Percentiles rank a stretch among this genome's conserved stretches.
Evolutionary conservation across 768 basidiomycete genomes (phyloP).

Genomic region (Boletus pseudopeckii): DNA sequence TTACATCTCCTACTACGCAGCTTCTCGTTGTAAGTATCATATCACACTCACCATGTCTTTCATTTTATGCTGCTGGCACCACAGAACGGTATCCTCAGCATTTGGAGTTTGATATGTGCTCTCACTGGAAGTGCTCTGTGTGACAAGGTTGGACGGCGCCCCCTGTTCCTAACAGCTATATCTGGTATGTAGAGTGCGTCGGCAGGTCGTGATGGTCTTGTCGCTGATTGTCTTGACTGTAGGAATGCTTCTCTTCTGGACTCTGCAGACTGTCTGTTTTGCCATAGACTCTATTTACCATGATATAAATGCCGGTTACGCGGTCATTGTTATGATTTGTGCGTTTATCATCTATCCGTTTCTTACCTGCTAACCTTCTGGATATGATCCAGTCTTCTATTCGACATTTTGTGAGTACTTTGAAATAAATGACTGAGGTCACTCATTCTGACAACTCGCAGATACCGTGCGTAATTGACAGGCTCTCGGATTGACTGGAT

Average conservation of each 20-base stretch:
- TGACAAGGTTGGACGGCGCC: conserved; percentile 48
- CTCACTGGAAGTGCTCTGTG: conserved; percentile 45
- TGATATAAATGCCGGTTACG: conserved; percentile 33
- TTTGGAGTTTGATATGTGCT: conserved; percentile 52
- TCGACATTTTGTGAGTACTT: conserved; percentile 33
- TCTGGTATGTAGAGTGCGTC: conserved; percentile 31
- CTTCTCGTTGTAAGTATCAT: conserved; percentile 34
- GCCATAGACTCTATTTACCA: conserved; percentile 27
- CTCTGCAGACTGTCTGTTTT: too few relatives aligned
- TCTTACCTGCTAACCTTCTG: background rate
- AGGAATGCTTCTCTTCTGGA: conserved; percentile 39
- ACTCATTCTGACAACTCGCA: background rate
- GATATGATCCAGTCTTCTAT: conserved; percentile 30
- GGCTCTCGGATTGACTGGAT: background rate
- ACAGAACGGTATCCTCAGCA: conserved; percentile 50
- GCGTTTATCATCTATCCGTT: conserved; percentile 4
- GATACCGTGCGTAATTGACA: conserved; percentile 29
- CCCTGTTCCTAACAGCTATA: conserved; percentile 46
- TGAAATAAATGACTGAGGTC: background rate
- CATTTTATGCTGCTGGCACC: background rate
- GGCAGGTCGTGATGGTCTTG: conserved; percentile 19
- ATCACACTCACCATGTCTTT: background rate
- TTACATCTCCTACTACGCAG: conserved; percentile 30
- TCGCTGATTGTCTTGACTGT: conserved; percentile 30
- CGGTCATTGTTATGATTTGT: conserved; percentile 46